A percentile compares a stretch with the other conserved stretches of the same genome.
Conservation (phyloP, 2,329 filamentous ascomycete species). For the Pezicula rhizophila region DNA sequence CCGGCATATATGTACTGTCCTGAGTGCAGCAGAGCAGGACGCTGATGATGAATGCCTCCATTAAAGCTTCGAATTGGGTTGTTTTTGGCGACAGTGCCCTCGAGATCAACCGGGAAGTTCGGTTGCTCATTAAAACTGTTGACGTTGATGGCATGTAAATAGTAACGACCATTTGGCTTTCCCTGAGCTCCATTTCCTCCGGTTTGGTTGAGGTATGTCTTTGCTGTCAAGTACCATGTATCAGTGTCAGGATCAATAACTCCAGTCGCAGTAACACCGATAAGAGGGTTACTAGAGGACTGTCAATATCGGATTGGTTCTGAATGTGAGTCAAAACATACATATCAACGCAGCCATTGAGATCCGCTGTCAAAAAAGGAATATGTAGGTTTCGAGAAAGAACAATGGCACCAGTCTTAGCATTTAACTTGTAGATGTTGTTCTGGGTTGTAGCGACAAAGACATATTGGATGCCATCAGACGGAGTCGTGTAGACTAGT, state of each 20-base stretch:
- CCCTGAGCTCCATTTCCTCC: slow-evolving; percentile 31
- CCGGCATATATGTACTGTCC: slow-evolving; percentile 43
- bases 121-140: slow-evolving; percentile 35
- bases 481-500: slow-evolving; percentile 44
- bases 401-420: slow-evolving; percentile 47
- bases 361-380: slow-evolving; percentile 40
- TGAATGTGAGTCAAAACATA: too few relatives aligned
- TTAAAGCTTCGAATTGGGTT: slow-evolving; percentile 39
- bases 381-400: slow-evolving; percentile 40
- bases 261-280: slow-evolving; percentile 43
- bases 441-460: slow-evolving; percentile 53
- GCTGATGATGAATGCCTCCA: slow-evolving; percentile 41
- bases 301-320: too few relatives aligned
- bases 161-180: slow-evolving; percentile 36
- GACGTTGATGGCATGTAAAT: slow-evolving; percentile 39
- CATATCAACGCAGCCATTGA: slow-evolving; percentile 41
- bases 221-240: slow-evolving; percentile 42
- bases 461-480: slow-evolving; percentile 43
- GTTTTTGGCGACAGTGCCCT: slow-evolving; percentile 38
- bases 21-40: slow-evolving; percentile 38
- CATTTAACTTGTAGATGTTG: slow-evolving; percentile 50
- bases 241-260: slow-evolving; percentile 45
- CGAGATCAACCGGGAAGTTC: slow-evolving; percentile 37
- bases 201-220: slow-evolving; percentile 39
- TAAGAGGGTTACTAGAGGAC: slow-evolving; percentile 28